Conservation (phyloP, 2,329 filamentous ascomycete genomes). For the Fusarium sp. region DNA sequence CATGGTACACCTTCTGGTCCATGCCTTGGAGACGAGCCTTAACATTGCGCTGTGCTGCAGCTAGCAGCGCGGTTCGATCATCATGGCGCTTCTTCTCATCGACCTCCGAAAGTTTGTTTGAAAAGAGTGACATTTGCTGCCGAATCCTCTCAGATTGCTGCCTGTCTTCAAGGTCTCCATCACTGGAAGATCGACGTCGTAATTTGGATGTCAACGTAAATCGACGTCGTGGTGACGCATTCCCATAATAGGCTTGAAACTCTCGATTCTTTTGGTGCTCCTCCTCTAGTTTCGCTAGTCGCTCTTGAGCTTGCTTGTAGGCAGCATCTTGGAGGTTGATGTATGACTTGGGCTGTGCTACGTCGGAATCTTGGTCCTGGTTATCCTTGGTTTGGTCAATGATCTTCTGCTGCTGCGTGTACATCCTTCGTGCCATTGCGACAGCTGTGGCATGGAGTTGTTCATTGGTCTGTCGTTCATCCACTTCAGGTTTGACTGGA, state of each 20-base stretch:
- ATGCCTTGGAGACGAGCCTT: constrained; percentile 82
- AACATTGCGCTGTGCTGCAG: constrained; percentile 89
- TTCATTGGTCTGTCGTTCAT: constrained; percentile 81
- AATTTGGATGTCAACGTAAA: constrained; percentile 70
- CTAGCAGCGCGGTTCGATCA: constrained; percentile 83
- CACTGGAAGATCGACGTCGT: constrained; percentile 77
- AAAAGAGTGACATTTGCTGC: constrained; percentile 85
- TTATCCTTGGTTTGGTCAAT: constrained; percentile 66
- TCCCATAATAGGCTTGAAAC: constrained; percentile 85
- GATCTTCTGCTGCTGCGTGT: constrained; percentile 76
- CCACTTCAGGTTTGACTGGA: constrained; percentile 78
- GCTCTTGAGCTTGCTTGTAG: constrained; percentile 87
- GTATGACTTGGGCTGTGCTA: constrained; percentile 66
- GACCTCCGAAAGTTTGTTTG: constrained; percentile 75
- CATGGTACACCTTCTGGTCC: constrained; percentile 83
- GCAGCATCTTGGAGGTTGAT: constrained; percentile 87
- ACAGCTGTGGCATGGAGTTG: constrained; percentile 86
- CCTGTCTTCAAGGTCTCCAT: constrained; percentile 76
- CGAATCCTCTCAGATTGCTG: constrained; percentile 81
- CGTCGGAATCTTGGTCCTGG: constrained; percentile 53
- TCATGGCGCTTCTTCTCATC: constrained; percentile 81
- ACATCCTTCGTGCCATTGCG: constrained; percentile 93
- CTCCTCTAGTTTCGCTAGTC: constrained; percentile 84
- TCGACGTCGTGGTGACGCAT: constrained; percentile 58
- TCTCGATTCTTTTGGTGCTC: constrained; percentile 75